Conservation (phyloP, 495 filamentous ascomycete species). For the Xylaria intraflava region DNA sequence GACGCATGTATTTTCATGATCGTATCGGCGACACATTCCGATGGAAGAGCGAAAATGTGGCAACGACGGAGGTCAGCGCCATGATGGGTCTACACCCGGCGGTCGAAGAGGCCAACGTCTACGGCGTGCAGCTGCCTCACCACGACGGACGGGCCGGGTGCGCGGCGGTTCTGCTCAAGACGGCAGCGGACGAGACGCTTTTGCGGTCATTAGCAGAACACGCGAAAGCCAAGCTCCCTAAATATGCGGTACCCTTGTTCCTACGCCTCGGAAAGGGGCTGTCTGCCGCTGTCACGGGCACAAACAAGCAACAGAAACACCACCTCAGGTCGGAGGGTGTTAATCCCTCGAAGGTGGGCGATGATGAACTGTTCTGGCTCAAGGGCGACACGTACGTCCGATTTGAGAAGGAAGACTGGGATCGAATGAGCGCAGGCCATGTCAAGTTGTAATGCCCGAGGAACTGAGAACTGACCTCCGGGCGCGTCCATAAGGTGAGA, state of each 20-base stretch:
- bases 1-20: slow-evolving; percentile 78
- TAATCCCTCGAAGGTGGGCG: slow-evolving; percentile 51
- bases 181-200: slow-evolving; percentile 35
- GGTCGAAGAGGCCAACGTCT: slow-evolving; percentile 78
- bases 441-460: slow-evolving; percentile 54
- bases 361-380: slow-evolving; percentile 59
- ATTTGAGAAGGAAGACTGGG: slow-evolving; percentile 64
- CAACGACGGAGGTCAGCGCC: slow-evolving; percentile 74
- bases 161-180: slow-evolving; percentile 57
- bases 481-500: too few species aligned
- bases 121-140: slow-evolving; percentile 73
- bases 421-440: slow-evolving; percentile 55
- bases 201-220: slow-evolving; percentile 57
- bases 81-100: slow-evolving; percentile 60
- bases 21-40: slow-evolving; percentile 91
- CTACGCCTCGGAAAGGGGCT: slow-evolving; percentile 53
- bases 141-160: slow-evolving; percentile 88
- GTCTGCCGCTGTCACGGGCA: slow-evolving; percentile 63
- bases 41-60: slow-evolving; percentile 94
- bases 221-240: slow-evolving; percentile 51
- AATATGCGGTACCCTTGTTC: slow-evolving; percentile 74
- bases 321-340: slow-evolving; percentile 66
- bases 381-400: slow-evolving; percentile 60
- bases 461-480: too few species aligned
- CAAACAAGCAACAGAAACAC: slow-evolving; percentile 82